Evolutionary conservation across 164 flowering plant species (phyloP), one percentile per base, ranked within the genome.

Genomic region (Nelumbo lutea): DNA sequence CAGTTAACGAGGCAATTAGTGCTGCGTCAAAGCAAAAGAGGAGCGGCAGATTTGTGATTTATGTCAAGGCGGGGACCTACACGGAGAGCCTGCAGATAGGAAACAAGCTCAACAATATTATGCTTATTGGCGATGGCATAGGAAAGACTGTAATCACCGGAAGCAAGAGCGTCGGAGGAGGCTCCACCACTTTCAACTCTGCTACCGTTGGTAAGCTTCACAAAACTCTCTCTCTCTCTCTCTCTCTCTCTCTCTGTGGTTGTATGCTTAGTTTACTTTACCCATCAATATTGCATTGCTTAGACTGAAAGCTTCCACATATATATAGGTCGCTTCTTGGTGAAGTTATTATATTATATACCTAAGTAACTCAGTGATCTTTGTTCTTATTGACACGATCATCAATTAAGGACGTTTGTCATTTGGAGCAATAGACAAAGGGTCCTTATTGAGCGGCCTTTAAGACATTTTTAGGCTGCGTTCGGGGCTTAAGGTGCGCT

Each of bases 61-160:
- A 77, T 42, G 82, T 87, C 52, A 87, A 80, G 72, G 62, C 68
- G 0, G 91, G 91, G 1, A 71, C 70, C 45, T 87, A 87, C 48
- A 64, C 14, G 38, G 89, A 87, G 78, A 77, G 85, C 42, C 45
- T 87, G 43, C 79, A 74, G 48, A 78, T 87, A 43, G 83, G 75
- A 7, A 77, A 53, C 7, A 77, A 66, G 0, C 2, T 74, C 73
- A 80, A 73, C 69, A 80, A 85, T 53, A 72, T 87, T 9, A 87
- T 84, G 88, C 44, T 88, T 40, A 68, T 83, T 41, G 90, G 93
- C 3, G 93, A 85, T 70, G 87, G 90, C 0, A 38, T 83, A 74
- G 71, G 72, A 59, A 41, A 64, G 42, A 88, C 93, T 4, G 69
- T 87, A 14, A 82, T 88, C 62, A 87, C 87, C 2, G 87, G 85